These are phyloP conservation scores for Hypoxylon sp. DNA, from an alignment of 2,329 filamentous ascomycete genomes.

Conservation along the genomic window DNA sequence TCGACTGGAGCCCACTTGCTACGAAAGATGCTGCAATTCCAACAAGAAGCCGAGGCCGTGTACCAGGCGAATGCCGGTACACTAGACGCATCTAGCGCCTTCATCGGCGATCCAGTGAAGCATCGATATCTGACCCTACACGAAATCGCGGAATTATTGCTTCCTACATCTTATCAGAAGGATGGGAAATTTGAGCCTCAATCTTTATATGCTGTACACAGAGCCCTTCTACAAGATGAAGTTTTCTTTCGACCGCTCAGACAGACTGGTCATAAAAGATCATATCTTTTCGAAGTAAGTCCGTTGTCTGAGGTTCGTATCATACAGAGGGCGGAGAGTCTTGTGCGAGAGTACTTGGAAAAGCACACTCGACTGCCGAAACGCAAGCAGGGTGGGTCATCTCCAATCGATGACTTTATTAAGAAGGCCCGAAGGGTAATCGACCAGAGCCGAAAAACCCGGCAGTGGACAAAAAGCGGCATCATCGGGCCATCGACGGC, in stretches of 20 bases:
- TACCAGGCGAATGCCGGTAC: conserved; percentile 65
- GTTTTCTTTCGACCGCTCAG: conserved; percentile 71
- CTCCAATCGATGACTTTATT: conserved; percentile 63
- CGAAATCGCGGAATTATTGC: conserved; percentile 64
- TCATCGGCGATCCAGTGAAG: conserved; percentile 58
- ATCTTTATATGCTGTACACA: conserved; percentile 79
- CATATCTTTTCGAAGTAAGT: conserved; percentile 74
- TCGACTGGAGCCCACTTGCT: conserved; percentile 62
- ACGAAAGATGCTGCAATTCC: conserved; percentile 64
- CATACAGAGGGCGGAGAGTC: conserved; percentile 65
- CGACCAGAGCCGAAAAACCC: conserved; percentile 64
- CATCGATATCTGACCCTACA: conserved; percentile 65
- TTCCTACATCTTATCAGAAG: conserved; percentile 57
- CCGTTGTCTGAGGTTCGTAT: conserved; percentile 68
- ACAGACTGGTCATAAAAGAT: conserved; percentile 65
- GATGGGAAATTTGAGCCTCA: conserved; percentile 60
- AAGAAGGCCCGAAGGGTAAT: conserved; percentile 66
- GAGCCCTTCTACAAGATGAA: conserved; percentile 72
- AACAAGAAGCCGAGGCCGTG: conserved; percentile 59
- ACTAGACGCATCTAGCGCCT: conserved; percentile 63
- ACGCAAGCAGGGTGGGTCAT: background rate
- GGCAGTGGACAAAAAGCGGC: conserved; percentile 67
- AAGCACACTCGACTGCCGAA: conserved; percentile 40
- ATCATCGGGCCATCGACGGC: conserved; percentile 60
- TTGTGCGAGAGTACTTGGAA: conserved; percentile 70